Evolutionary conservation across 805 yeast genomes (phyloP).

Genomic region (Saccharomycopsis malanga): DNA sequence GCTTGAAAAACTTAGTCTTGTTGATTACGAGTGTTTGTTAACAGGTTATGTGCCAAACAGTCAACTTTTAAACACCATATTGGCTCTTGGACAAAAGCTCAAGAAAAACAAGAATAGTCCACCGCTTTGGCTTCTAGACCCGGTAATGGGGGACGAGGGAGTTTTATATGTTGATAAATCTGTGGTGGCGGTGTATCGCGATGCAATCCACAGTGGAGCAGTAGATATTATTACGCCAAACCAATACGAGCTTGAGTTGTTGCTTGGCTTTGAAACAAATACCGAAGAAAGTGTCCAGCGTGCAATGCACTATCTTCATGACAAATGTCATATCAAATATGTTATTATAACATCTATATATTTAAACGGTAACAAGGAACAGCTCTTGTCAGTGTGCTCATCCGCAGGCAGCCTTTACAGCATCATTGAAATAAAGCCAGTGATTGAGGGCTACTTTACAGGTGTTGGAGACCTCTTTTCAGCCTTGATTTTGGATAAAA

Average conservation of each 20-base stretch:
- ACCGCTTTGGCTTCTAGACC: constrained; percentile 57
- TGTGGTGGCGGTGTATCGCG: constrained; percentile 53
- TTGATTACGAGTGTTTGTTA: constrained; percentile 45
- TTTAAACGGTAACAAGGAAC: constrained; percentile 23
- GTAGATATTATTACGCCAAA: constrained; percentile 84
- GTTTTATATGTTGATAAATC: constrained; percentile 37
- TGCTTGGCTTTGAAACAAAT: constrained; percentile 46
- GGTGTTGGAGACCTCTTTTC: constrained; percentile 94
- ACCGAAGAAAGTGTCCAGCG: constrained; percentile 32
- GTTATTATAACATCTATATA: constrained; percentile 63
- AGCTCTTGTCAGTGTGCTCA: constrained; percentile 23
- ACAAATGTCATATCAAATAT: constrained; percentile 41
- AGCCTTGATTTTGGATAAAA: constrained; percentile 64
- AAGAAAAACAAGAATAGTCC: constrained; percentile 33
- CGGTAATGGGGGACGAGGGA: constrained; percentile 79
- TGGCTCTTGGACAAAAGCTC: constrained; percentile 34
- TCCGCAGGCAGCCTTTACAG: constrained; percentile 1
- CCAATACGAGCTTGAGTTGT: constrained; percentile 77
- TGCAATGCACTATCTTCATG: constrained; percentile 47
- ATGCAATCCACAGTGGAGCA: constrained; percentile 35
- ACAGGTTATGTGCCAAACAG: constrained; percentile 67
- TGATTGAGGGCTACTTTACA: constrained; percentile 75
- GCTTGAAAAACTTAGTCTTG: constrained; percentile 28
- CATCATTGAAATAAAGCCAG: constrained; percentile 31
- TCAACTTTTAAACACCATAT: constrained; percentile 34